Evolutionary conservation across 2,329 filamentous ascomycete genomes (phyloP), one percentile per base, ranked within the genome.

Genomic region (Aspergillus alliaceus): DNA sequence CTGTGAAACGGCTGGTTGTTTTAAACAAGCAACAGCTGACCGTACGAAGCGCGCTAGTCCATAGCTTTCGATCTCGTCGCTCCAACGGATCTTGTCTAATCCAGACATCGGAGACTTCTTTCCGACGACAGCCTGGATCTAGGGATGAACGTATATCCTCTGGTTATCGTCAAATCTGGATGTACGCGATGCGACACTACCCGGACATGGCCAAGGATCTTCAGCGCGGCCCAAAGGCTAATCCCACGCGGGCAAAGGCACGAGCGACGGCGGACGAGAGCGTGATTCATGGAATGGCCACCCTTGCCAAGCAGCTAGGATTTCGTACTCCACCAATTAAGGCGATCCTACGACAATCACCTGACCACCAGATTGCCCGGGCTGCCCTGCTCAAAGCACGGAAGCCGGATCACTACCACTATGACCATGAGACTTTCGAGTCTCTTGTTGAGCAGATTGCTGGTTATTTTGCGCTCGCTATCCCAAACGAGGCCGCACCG

Each of bases 131-230:
- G 44, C 58, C 35, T 14, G 59, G 51, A 48, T 56, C 50, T 9
- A 22, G 56, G 24, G 39, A 44, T 0, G 56, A 64, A 52, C 49
- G 42, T 6, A 31, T 60, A 6, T 54, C 65, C 50, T 51, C 59
- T 18, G 62, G 60, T 59, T 69, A 69, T 59, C 58, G 60, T 46
- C 57, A 73, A 49, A 52, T 73, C 39, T 73, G 61, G 69, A 57
- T 73, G 20, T 72, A 67, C 47, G 57, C 65, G 3, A 74, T 73
- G 62, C 61, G 66, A 35, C 57, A 72, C 57, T 71, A 72, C 53
- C 59, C 59, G 7, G 11, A 68, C 12, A 50, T 49, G 44, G 18
- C 53, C 31, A 54, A 54, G 42, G 32, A 54, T 53, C 32, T 53
- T 27, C 51, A 27, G 51, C 6, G 42, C 42, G 42, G 40, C 46